Conservation (phyloP, 352 stramenopile genomes). For the Phytophthora hybrid region DNA sequence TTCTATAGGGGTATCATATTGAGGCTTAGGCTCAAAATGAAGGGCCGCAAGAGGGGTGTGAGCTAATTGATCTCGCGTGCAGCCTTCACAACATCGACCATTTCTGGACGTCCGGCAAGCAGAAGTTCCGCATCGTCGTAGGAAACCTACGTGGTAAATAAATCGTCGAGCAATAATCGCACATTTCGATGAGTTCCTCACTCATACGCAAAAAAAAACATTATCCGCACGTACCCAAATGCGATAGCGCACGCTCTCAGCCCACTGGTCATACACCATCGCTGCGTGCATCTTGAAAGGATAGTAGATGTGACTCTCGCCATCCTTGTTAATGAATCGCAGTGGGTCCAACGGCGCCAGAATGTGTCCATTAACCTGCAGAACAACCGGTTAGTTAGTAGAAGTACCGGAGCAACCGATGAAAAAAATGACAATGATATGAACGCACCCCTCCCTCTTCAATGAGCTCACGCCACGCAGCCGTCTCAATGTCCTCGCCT, state of each 20-base stretch:
- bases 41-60: no score
- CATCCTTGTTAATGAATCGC: not conserved
- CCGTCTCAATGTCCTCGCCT: not conserved
- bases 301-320: not conserved
- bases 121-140: not conserved
- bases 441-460: not conserved
- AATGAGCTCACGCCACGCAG: not conserved
- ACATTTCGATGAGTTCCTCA: no score
- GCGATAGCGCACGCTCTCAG: not conserved
- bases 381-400: not conserved
- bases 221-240: not conserved
- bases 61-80: not conserved
- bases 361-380: not conserved
- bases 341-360: no score
- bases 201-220: not conserved
- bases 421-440: not conserved
- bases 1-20: no score
- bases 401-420: not conserved
- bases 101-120: not conserved
- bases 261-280: not conserved
- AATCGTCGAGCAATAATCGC: not conserved
- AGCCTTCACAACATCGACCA: not conserved
- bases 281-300: not conserved
- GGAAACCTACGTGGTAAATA: not conserved
- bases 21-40: no score